A percentile compares a stretch with the other conserved stretches of the same genome.
These are phyloP conservation scores for Neurospora sp. DNA, from an alignment of 495 filamentous ascomycete species.

Conservation along the genomic window DNA sequence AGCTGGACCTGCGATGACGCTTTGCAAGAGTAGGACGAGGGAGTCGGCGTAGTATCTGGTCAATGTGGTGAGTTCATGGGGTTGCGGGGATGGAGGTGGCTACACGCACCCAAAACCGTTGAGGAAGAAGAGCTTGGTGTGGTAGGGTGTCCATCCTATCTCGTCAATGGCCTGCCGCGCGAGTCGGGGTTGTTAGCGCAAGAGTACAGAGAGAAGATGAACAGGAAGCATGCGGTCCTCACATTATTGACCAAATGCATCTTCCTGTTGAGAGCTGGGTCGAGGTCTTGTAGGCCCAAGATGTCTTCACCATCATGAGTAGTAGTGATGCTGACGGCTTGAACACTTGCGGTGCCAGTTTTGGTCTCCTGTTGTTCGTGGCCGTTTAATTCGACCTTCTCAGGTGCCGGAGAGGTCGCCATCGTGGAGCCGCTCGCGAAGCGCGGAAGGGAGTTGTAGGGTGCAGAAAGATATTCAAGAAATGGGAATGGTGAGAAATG, in stretches of 20 bases:
- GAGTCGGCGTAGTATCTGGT: slow-evolving; percentile 59
- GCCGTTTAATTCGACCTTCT: not conserved
- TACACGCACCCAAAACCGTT: slow-evolving; percentile 56
- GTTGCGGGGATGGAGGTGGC: not conserved
- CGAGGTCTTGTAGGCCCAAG: slow-evolving; percentile 40
- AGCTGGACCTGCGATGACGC: slow-evolving; percentile 50
- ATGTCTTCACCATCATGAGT: slow-evolving; percentile 29
- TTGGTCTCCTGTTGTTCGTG: not conserved
- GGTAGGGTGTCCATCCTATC: slow-evolving; percentile 59
- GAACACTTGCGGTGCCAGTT: not conserved
- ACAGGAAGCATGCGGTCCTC: slow-evolving; percentile 13
- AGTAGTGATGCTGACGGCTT: not conserved
- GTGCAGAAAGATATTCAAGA: not conserved
- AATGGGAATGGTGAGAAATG: not conserved
- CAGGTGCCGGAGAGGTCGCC: not conserved
- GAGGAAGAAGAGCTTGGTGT: slow-evolving; percentile 56
- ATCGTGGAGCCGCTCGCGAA: not conserved
- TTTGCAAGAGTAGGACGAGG: slow-evolving; percentile 55
- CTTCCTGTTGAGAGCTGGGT: slow-evolving; percentile 56
- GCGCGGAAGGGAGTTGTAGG: not conserved
- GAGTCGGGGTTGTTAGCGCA: not conserved
- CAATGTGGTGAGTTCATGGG: not conserved
- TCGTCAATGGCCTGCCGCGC: slow-evolving; percentile 53
- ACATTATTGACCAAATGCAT: slow-evolving; percentile 65
- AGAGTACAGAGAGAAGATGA: not conserved